phyloP scores from a whole-genome alignment of 345 rosid species.

The Camelina laxa region DNA sequence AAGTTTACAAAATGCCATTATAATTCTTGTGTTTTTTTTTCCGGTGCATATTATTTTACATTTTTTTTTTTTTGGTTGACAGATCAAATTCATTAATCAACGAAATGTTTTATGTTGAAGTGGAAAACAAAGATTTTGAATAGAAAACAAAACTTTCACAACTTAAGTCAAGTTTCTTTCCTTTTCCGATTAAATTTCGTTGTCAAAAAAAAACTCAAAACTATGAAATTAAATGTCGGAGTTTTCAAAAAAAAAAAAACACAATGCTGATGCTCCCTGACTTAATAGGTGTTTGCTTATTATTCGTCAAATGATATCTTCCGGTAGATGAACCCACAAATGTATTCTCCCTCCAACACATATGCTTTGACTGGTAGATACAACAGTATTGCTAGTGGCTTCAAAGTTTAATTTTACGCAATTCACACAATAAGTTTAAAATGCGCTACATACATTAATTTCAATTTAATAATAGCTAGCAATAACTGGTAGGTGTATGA shows the following conservation, averaged over 20 bases:
- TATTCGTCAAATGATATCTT: neutral
- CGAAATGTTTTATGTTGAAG: no score
- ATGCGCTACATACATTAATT: neutral
- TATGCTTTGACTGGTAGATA: neutral
- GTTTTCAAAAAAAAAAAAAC: neutral
- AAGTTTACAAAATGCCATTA: neutral
- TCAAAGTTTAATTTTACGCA: neutral
- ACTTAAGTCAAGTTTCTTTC: neutral
- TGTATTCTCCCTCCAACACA: neutral
- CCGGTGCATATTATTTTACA: no score
- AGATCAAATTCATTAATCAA: no score
- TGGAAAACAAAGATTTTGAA: no score
- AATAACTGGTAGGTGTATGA: neutral
- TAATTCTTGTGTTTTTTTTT: no score
- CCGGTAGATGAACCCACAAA: neutral
- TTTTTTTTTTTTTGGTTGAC: no score
- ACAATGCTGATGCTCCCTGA: neutral
- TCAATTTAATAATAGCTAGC: neutral
- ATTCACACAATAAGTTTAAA: neutral
- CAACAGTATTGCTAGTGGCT: neutral
- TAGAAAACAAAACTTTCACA: neutral
- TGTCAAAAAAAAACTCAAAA: neutral
- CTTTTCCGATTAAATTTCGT: neutral
- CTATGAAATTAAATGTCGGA: no score
- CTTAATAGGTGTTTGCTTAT: neutral